Conservation (phyloP, 148 eudicot genomes). For the Heliosperma pusillum region DNA sequence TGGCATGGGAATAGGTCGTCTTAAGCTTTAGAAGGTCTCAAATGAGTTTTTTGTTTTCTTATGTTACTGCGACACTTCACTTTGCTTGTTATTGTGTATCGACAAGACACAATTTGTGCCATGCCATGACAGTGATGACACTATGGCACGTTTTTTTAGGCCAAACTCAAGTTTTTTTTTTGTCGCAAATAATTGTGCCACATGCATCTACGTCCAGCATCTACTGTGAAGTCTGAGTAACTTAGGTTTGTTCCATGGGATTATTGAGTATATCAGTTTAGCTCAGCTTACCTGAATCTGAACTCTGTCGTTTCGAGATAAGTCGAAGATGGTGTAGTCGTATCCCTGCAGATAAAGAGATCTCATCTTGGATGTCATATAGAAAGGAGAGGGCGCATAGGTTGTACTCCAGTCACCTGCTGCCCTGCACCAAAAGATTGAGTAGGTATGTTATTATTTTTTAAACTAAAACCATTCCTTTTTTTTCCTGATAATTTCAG, state of each 20-base stretch:
- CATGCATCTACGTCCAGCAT: not conserved
- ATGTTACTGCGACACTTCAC: not conserved
- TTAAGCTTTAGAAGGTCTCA: too few relatives aligned
- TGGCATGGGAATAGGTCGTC: too few relatives aligned
- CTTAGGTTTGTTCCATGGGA: not conserved
- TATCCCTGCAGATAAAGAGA: conserved; percentile 94
- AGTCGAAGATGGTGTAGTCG: conserved; percentile 75
- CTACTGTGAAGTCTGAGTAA: not conserved
- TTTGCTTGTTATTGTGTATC: not conserved
- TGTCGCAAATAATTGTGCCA: too few relatives aligned
- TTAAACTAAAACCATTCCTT: not conserved
- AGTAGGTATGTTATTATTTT: not conserved
- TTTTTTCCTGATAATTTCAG: not conserved
- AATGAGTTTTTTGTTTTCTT: too few relatives aligned
- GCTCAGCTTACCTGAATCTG: conserved; percentile 73
- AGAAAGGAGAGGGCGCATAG: conserved; percentile 97
- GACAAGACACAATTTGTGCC: not conserved
- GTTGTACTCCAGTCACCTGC: conserved; percentile 98
- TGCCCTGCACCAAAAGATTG: conserved; percentile 53
- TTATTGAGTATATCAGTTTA: not conserved
- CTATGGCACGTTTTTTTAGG: not conserved
- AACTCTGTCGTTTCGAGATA: conserved; percentile 71
- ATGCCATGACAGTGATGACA: not conserved
- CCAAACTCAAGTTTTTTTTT: too few relatives aligned
- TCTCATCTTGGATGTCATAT: conserved; percentile 89